Percentiles rank a stretch among this genome's conserved stretches.
phyloP scores from a whole-genome alignment of 495 filamentous ascomycete species.

The Podospora appendiculata region DNA sequence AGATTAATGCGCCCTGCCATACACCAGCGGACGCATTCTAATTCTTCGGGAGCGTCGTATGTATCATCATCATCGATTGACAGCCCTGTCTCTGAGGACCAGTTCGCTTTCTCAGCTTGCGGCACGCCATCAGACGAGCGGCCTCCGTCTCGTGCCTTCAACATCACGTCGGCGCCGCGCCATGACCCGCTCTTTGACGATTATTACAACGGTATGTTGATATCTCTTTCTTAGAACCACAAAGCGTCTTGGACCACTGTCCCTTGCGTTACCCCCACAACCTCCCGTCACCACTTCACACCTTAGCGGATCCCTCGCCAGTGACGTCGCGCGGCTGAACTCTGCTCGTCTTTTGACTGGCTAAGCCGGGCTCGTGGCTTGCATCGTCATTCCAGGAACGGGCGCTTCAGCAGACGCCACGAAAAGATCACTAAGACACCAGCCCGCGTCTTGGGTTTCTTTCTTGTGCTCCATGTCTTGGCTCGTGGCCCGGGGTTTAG shows the following conservation, averaged over 20 bases:
- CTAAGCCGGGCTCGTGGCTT: slow-evolving; percentile 1
- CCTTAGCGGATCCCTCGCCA: neutral
- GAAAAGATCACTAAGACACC: neutral
- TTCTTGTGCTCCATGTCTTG: neutral
- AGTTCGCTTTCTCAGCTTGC: slow-evolving; percentile 14
- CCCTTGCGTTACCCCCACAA: too few species aligned
- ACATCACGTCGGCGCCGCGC: neutral
- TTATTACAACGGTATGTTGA: slow-evolving; percentile 3
- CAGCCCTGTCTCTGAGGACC: slow-evolving; percentile 16
- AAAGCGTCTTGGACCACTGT: too few species aligned
- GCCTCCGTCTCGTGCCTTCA: slow-evolving; percentile 1
- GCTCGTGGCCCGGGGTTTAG: neutral
- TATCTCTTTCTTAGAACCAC: neutral
- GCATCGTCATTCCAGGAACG: slow-evolving; percentile 1
- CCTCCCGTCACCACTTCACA: too few species aligned
- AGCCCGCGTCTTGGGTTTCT: neutral
- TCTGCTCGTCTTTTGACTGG: slow-evolving; percentile 6
- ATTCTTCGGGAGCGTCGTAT: slow-evolving; percentile 24
- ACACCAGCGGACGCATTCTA: slow-evolving; percentile 24
- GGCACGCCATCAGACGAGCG: slow-evolving; percentile 13
- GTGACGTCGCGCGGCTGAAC: neutral
- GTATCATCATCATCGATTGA: neutral
- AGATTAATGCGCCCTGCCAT: slow-evolving; percentile 14
- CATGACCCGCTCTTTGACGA: slow-evolving; percentile 7
- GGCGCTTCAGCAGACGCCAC: neutral